Conservation (phyloP, 2,329 filamentous ascomycete genomes). For the Rosellinia necatrix region DNA sequence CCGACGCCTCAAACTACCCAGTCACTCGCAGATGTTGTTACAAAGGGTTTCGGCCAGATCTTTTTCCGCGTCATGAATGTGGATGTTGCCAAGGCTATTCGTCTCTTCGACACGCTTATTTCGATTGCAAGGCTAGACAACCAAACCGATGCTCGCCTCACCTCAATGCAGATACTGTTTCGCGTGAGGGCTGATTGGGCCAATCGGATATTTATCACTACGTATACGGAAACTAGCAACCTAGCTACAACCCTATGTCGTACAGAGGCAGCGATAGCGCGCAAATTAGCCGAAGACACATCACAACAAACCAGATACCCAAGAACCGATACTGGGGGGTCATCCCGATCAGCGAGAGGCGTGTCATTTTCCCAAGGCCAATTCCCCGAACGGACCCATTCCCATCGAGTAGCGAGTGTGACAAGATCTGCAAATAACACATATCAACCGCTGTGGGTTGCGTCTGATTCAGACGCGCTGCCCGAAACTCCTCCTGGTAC, state of each 20-base stretch:
- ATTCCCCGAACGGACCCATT: constrained; percentile 47
- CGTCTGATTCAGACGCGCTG: constrained; percentile 60
- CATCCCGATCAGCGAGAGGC: constrained; percentile 54
- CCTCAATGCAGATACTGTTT: constrained; percentile 78
- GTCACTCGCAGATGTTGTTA: constrained; percentile 72
- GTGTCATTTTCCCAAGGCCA: constrained; percentile 57
- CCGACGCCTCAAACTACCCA: constrained; percentile 39
- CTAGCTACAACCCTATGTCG: constrained; percentile 75
- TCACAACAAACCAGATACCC: constrained; percentile 50
- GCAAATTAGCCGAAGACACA: constrained; percentile 58
- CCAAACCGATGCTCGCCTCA: constrained; percentile 72
- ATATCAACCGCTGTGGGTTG: constrained; percentile 61
- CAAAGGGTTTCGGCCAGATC: constrained; percentile 72
- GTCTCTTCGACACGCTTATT: constrained; percentile 66
- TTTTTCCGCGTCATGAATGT: constrained; percentile 75
- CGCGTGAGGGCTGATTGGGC: constrained; percentile 82
- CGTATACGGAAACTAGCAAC: constrained; percentile 71
- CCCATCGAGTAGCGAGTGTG: constrained; percentile 50
- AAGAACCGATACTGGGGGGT: constrained; percentile 49
- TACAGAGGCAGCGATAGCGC: constrained; percentile 57
- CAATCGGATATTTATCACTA: constrained; percentile 73
- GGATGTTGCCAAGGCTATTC: constrained; percentile 66
- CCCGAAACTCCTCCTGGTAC: constrained; percentile 52
- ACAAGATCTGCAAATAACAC: constrained; percentile 39
- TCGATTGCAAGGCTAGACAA: constrained; percentile 64